Conservation (phyloP, 768 basidiomycete genomes). For the Pilatotrama ljubarskyi region DNA sequence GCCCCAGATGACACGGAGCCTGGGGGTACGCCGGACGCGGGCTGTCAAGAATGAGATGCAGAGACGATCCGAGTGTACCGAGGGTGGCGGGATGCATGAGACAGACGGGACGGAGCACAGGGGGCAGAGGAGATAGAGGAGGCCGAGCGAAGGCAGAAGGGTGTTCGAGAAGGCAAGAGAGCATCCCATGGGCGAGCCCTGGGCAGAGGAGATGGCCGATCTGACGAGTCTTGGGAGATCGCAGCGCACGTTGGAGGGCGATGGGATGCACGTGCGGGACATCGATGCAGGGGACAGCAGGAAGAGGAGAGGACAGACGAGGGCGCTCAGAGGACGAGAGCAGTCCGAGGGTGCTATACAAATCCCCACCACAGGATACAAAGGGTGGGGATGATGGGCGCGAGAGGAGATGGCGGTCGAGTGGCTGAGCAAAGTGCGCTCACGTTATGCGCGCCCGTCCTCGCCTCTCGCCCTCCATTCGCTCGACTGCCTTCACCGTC, state of each 20-base stretch:
- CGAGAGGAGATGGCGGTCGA: neutral
- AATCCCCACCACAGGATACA: neutral
- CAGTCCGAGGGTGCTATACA: neutral
- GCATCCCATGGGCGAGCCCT: neutral
- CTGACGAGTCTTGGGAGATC: neutral
- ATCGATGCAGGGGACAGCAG: constrained; percentile 3
- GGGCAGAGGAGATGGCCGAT: neutral
- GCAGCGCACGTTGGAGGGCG: constrained; percentile 21
- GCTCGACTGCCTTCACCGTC: constrained; percentile 11
- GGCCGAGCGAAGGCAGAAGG: neutral
- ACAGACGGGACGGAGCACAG: neutral
- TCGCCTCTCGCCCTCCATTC: constrained; percentile 3
- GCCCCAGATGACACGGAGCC: neutral
- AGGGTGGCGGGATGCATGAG: neutral
- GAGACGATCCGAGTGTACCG: neutral
- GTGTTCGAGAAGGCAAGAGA: constrained; percentile 6
- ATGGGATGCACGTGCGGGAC: constrained; percentile 17
- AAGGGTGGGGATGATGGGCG: neutral
- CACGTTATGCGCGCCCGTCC: constrained; percentile 11
- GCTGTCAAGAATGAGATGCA: neutral
- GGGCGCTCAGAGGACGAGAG: neutral
- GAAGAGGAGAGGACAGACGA: neutral
- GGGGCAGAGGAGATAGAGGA: neutral
- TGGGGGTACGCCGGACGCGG: neutral
- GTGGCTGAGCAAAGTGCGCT: constrained; percentile 8